These are phyloP conservation scores for Ceriops zippeliana DNA, from an alignment of 345 rosid species.

Conservation along the genomic window DNA sequence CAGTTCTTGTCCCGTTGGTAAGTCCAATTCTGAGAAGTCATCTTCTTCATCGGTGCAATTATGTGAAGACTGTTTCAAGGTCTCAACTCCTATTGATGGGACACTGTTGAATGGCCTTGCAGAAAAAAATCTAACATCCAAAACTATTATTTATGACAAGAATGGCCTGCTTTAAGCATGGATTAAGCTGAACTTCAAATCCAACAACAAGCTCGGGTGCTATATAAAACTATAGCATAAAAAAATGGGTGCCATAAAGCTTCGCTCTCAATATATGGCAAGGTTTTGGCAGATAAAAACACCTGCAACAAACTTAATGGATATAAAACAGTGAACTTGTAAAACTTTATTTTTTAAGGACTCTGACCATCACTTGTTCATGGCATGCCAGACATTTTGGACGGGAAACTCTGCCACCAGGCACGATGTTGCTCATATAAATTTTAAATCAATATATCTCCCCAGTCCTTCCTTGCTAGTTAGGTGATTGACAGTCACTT, in stretches of 20 bases:
- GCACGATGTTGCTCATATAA: no score
- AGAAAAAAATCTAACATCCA: slow-evolving; percentile 1
- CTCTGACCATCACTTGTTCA: no score
- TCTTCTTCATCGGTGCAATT: slow-evolving; percentile 7
- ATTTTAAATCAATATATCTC: no score
- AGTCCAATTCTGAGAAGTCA: slow-evolving; percentile 26
- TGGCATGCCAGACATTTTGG: no score
- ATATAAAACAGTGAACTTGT: no score
- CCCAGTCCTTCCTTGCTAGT: no score
- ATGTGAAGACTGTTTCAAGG: slow-evolving; percentile 14
- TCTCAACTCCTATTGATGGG: slow-evolving; percentile 16
- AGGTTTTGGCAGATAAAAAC: no score
- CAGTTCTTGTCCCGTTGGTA: slow-evolving; percentile 9
- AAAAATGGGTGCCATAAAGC: background rate
- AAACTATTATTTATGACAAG: background rate
- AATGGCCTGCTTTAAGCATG: background rate
- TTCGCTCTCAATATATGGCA: no score
- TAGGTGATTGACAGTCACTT: no score
- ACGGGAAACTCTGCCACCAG: no score
- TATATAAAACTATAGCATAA: background rate
- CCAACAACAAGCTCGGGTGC: background rate
- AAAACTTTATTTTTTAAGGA: no score
- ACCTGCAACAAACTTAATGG: no score
- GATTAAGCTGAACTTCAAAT: background rate
- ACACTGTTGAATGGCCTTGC: background rate